phyloP scores from a whole-genome alignment of 2,329 filamentous ascomycete genomes.

The Cladorrhinum sp. region DNA sequence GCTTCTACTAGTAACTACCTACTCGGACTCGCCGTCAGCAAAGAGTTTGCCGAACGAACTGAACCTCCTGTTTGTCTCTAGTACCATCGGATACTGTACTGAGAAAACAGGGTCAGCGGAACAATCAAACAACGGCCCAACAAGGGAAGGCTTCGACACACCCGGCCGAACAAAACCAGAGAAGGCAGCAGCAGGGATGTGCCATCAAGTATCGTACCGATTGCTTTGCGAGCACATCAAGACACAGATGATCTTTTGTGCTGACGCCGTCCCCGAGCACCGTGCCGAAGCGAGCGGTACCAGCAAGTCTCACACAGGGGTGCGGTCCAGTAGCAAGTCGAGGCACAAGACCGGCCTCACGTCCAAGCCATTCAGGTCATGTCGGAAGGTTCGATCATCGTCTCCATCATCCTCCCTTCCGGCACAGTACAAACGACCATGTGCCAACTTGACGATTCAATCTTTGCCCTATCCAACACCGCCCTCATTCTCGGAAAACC shows the following conservation, averaged over 20 bases:
- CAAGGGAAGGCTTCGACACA: background rate
- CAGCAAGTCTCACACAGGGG: conserved; percentile 15
- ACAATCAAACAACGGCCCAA: background rate
- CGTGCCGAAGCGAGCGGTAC: background rate
- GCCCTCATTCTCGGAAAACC: conserved; percentile 38
- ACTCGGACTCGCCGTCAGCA: background rate
- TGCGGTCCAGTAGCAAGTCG: conserved; percentile 21
- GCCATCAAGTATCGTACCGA: conserved; percentile 48
- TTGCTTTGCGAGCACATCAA: conserved; percentile 51
- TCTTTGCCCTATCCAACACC: conserved; percentile 48
- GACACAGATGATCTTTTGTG: conserved; percentile 44
- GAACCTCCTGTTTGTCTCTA: background rate
- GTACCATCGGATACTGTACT: background rate
- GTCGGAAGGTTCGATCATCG: conserved; percentile 1
- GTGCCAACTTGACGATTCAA: conserved; percentile 42
- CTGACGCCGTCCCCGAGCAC: conserved; percentile 32
- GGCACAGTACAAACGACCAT: conserved; percentile 36
- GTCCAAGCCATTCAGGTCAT: conserved; percentile 15
- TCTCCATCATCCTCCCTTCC: conserved; percentile 18
- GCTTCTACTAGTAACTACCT: no score
- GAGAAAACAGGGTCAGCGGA: background rate
- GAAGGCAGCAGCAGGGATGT: conserved; percentile 37
- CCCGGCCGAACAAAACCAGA: background rate
- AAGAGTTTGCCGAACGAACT: background rate
- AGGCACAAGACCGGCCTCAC: conserved; percentile 24